phyloP scores from a whole-genome alignment of 2,329 filamentous ascomycete genomes.

The Boeremia exigua region DNA sequence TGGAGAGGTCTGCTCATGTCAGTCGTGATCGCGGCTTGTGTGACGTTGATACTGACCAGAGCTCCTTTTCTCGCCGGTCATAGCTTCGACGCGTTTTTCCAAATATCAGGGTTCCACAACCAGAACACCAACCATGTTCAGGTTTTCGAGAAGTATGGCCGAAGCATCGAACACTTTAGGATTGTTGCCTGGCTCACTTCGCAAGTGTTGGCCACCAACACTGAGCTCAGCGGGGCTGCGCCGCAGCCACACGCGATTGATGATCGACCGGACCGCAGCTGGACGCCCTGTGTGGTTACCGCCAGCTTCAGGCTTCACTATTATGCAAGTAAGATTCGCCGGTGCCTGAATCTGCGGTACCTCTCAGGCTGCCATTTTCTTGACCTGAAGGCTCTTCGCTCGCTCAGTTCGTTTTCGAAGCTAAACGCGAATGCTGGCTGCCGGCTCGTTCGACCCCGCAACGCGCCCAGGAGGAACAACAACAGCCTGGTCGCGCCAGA shows the following conservation, averaged over 20 bases:
- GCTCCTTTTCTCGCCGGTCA: conserved; percentile 41
- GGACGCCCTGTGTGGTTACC: conserved; percentile 15
- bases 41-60: conserved; percentile 31
- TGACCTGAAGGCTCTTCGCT: conserved; percentile 29
- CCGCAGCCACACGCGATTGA: conserved; percentile 18
- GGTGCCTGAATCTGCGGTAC: conserved; percentile 40
- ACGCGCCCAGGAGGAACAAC: conserved; percentile 19
- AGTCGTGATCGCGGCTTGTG: conserved; percentile 3
- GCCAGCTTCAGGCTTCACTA: conserved; percentile 35
- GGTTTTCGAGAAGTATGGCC: neutral
- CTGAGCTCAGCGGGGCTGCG: conserved; percentile 15
- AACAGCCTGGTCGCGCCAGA: neutral
- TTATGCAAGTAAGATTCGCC: conserved; percentile 12
- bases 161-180: neutral
- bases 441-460: conserved; percentile 13
- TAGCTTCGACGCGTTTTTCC: conserved; percentile 22
- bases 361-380: conserved; percentile 36
- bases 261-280: conserved; percentile 26
- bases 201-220: conserved; percentile 8
- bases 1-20: conserved; percentile 30
- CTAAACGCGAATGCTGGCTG: conserved; percentile 2
- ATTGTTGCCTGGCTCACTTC: conserved; percentile 12
- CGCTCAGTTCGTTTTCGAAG: conserved; percentile 1
- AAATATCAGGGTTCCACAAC: conserved; percentile 22
- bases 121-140: conserved; percentile 17